Percentiles rank a stretch among this genome's conserved stretches.
phyloP scores from a whole-genome alignment of 1,284 basidiomycete genomes.

The Apiotrichum akiyoshidainum region DNA sequence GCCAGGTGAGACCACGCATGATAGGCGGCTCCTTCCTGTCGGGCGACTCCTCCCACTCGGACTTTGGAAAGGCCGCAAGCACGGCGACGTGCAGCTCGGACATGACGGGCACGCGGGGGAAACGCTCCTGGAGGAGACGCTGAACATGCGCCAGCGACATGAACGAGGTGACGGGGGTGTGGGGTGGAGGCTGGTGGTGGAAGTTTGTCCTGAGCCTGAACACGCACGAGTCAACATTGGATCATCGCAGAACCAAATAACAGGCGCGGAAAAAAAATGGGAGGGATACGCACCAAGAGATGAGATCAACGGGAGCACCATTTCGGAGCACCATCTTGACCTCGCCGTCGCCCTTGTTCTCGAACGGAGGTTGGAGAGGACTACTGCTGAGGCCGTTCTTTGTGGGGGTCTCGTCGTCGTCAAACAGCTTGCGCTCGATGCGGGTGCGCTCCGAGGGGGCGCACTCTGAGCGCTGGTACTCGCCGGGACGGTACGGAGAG shows the following conservation, averaged over 20 bases:
- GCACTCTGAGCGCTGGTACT: slow-evolving; percentile 35
- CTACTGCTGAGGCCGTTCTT: slow-evolving; percentile 19
- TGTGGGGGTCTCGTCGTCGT: slow-evolving; percentile 24
- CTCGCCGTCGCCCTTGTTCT: slow-evolving; percentile 35
- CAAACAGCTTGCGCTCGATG: slow-evolving; percentile 34
- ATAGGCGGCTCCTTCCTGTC: slow-evolving; percentile 37
- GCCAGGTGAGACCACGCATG: slow-evolving; percentile 44
- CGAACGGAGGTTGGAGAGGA: slow-evolving; percentile 39
- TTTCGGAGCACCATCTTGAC: slow-evolving; percentile 46
- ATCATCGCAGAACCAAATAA: not conserved
- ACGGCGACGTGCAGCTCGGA: slow-evolving; percentile 41
- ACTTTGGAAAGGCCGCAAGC: slow-evolving; percentile 41
- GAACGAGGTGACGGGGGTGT: slow-evolving; percentile 34
- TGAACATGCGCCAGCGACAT: slow-evolving; percentile 44
- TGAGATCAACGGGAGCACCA: slow-evolving; percentile 43
- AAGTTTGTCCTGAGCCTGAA: slow-evolving; percentile 47
- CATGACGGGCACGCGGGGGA: slow-evolving; percentile 41
- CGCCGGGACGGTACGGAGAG: slow-evolving; percentile 35
- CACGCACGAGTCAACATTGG: not conserved
- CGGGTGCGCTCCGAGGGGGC: slow-evolving; percentile 33
- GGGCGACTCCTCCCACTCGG: slow-evolving; percentile 38
- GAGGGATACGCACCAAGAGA: slow-evolving; percentile 42
- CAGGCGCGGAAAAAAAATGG: slow-evolving; percentile 1
- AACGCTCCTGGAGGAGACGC: slow-evolving; percentile 40
- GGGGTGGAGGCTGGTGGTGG: slow-evolving; percentile 40